A percentile compares a stretch with the other conserved stretches of the same genome.
These are phyloP conservation scores for Diaporthe citriasiana DNA, from an alignment of 2,329 filamentous ascomycete genomes.

Conservation along the genomic window DNA sequence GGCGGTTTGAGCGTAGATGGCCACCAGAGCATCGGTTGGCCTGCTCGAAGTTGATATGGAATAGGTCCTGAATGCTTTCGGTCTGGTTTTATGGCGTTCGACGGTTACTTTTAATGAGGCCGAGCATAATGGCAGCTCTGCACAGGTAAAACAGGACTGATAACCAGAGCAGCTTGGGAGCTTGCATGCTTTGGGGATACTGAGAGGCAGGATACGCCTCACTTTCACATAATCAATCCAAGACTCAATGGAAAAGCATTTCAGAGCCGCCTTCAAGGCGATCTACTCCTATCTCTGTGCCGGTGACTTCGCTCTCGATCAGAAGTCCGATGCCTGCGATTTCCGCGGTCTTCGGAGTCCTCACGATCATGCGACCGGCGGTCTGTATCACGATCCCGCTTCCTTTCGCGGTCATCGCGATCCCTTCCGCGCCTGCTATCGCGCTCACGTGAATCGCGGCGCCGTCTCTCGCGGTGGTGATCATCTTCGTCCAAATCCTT, in stretches of 20 bases:
- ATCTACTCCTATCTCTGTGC: conserved; percentile 59
- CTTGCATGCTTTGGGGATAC: background rate
- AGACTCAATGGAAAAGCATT: background rate
- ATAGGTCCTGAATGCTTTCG: background rate
- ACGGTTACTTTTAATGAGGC: background rate
- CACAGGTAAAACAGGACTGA: conserved; percentile 40
- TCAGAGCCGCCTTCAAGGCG: conserved; percentile 49
- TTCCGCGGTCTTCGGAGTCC: conserved; percentile 46
- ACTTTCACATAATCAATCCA: background rate
- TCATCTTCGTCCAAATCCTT: conserved; percentile 44
- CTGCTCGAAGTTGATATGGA: background rate
- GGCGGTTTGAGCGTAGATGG: background rate
- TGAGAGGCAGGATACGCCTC: background rate
- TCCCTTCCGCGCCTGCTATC: conserved; percentile 48
- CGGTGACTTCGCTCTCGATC: conserved; percentile 47
- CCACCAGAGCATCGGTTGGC: background rate
- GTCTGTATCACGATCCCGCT: conserved; percentile 50
- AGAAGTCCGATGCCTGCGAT: conserved; percentile 42
- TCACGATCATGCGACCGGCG: conserved; percentile 50
- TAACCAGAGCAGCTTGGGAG: conserved; percentile 20
- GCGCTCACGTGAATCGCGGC: conserved; percentile 49
- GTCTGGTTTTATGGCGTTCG: conserved; percentile 45
- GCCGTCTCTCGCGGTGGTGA: conserved; percentile 41
- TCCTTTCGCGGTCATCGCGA: conserved; percentile 45
- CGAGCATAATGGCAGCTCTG: conserved; percentile 25